Base-by-base conservation (phyloP, 2,329 filamentous ascomycete species). In the Aquanectria penicillioides region DNA sequence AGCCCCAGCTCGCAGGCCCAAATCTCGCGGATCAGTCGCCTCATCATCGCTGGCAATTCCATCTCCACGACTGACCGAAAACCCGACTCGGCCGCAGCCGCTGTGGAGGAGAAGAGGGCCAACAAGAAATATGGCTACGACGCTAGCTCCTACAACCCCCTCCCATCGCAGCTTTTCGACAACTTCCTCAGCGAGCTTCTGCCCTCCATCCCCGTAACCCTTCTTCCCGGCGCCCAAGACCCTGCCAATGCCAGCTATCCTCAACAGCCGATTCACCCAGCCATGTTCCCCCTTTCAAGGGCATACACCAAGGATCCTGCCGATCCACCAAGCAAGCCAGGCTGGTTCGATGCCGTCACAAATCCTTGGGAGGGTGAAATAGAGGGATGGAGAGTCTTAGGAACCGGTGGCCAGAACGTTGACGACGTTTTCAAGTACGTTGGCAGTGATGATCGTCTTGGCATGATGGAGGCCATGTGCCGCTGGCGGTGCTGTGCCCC, bases 391-490 rank as follows among this genome's bases (percentile, higher is more conserved):
- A 86, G 92, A 37, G 78, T 98, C 6, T 84, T 97, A 38, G 94
- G 91, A 10, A 95, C 91, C 0, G 91, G 92, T 29, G 95, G 95
- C 0, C 95, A 99, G 78, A 97, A 97, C 50, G 86, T 99, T 3
- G 91, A 97, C 69, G 96, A 99, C 74, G 87, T 98, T 3, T 92
- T 93, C 75, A 95, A 94, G 74, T 99, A 99, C 72, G 85, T 98
- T 22, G 87, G 90, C 56, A 89, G 86, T 29, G 87, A 93, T 36
- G 88, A 93, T 66, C 81, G 94, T 17, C 72, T 98, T 22, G 89
- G 89, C 41, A 92, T 97, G 85, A 95, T 98, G 91, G 95, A 98
- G 76, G 89, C 89, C 56, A 95, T 97, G 87, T 88, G 97, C 65
- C 85, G 93, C 58, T 99, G 95, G 95, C 86, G 95, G 61, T 92